A percentile compares a stretch with the other conserved stretches of the same genome.
Conservation (phyloP, 208 protist species). For the Novymonas esmeraldas region DNA sequence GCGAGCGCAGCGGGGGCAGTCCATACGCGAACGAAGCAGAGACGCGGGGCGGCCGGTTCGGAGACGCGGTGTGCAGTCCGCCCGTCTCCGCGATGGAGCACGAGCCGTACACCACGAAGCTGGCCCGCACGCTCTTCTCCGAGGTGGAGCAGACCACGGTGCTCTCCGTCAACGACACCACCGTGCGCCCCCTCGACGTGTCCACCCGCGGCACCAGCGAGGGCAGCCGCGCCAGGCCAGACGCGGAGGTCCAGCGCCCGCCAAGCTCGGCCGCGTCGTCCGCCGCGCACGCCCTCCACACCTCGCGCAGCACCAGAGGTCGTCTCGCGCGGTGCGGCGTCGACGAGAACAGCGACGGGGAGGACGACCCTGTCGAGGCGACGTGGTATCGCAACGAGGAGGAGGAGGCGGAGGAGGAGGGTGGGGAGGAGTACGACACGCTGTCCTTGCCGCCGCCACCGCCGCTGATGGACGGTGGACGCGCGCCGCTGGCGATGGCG, state of each 20-base stretch:
- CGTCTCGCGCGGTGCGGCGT: too few relatives aligned
- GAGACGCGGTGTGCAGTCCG: neutral
- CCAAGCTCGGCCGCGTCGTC: too few relatives aligned
- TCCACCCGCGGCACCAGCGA: neutral
- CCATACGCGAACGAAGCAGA: conserved; percentile 6
- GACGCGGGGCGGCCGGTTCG: neutral
- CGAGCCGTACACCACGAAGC: conserved; percentile 82
- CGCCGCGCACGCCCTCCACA: too few relatives aligned
- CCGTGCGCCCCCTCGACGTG: conserved; percentile 13
- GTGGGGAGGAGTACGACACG: too few relatives aligned
- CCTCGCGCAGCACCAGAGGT: too few relatives aligned
- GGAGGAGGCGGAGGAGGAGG: neutral
- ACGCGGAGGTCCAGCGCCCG: neutral
- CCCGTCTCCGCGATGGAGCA: conserved; percentile 32
- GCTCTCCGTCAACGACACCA: conserved; percentile 47
- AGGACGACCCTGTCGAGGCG: neutral
- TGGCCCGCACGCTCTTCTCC: conserved; percentile 76
- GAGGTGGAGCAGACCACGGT: conserved; percentile 69
- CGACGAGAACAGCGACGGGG: conserved; percentile 1
- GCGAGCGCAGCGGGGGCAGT: conserved; percentile 16
- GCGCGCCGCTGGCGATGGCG: conserved; percentile 9
- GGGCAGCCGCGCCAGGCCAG: conserved; percentile 11
- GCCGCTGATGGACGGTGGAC: neutral
- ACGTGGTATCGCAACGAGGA: neutral
- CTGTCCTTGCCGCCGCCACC: neutral